Conservation (phyloP, 306 rosid genomes). For the Vigna hirtella region DNA sequence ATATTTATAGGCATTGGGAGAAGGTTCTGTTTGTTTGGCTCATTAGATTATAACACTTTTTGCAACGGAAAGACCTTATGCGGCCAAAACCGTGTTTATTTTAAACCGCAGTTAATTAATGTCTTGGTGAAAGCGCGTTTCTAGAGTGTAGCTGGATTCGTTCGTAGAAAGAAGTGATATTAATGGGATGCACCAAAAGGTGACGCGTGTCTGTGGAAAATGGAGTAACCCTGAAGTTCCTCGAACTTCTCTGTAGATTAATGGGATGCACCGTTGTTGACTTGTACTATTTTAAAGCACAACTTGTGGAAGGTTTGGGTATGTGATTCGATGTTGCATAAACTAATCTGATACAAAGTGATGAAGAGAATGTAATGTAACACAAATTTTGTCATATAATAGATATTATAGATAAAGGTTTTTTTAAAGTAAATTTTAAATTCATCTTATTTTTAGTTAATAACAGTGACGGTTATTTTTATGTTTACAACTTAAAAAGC, state of each 20-base stretch:
- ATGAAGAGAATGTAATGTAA: too few species aligned
- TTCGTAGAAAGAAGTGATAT: constrained; percentile 1
- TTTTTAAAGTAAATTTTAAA: too few species aligned
- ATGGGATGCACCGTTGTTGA: background rate
- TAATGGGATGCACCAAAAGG: background rate
- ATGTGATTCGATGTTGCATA: too few species aligned
- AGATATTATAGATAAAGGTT: too few species aligned
- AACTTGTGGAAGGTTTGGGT: background rate
- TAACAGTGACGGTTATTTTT: too few species aligned
- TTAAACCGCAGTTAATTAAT: constrained; percentile 1
- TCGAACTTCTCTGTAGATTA: background rate
- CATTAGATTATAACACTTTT: background rate
- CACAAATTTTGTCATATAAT: too few species aligned
- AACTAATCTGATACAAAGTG: too few species aligned
- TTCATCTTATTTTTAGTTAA: too few species aligned
- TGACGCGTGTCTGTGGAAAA: constrained; percentile 20
- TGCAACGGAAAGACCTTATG: background rate
- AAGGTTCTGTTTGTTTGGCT: background rate
- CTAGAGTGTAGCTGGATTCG: background rate
- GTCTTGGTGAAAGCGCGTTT: constrained; percentile 36
- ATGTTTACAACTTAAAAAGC: too few species aligned
- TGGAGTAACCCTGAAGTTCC: background rate
- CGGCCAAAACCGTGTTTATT: constrained; percentile 36
- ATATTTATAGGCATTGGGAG: constrained; percentile 37
- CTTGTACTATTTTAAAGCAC: background rate